Percentiles rank a stretch among this genome's conserved stretches.
Conservation (phyloP, 768 basidiomycete genomes). For the Tephrocybe sp. region DNA sequence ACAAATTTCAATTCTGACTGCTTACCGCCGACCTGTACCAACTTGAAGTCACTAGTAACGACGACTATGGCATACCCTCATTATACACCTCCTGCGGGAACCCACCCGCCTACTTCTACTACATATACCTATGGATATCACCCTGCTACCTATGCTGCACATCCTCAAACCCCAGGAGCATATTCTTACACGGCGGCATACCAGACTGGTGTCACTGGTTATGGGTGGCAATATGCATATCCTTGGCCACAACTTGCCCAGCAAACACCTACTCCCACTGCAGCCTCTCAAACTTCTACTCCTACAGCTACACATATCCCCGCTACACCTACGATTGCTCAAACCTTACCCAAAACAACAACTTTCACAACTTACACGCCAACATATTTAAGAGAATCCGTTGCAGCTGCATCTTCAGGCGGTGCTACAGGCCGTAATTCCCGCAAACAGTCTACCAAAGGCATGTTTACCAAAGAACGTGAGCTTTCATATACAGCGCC, state of each 20-base stretch:
- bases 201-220: conserved; percentile 64
- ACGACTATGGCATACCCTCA: conserved; percentile 23
- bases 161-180: conserved; percentile 42
- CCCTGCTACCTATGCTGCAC: conserved; percentile 39
- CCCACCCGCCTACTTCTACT: conserved; percentile 38
- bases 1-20: not conserved
- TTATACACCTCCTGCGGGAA: conserved; percentile 21
- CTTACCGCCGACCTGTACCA: too few relatives aligned
- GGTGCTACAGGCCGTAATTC: conserved; percentile 44
- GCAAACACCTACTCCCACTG: conserved; percentile 14
- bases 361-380: conserved; percentile 60
- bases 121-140: conserved; percentile 69
- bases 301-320: conserved; percentile 27
- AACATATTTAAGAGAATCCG: conserved; percentile 47
- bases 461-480: conserved; percentile 82
- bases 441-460: conserved; percentile 68
- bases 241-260: conserved; percentile 34
- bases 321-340: conserved; percentile 22
- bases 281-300: conserved; percentile 24
- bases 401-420: conserved; percentile 34
- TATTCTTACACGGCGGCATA: conserved; percentile 52
- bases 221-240: conserved; percentile 74
- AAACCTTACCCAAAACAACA: conserved; percentile 34
- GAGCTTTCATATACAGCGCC: conserved; percentile 26
- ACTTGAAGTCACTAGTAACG: too few relatives aligned